Conservation (phyloP, 2,329 filamentous ascomycete species). For the Harringtonia lauricola region DNA sequence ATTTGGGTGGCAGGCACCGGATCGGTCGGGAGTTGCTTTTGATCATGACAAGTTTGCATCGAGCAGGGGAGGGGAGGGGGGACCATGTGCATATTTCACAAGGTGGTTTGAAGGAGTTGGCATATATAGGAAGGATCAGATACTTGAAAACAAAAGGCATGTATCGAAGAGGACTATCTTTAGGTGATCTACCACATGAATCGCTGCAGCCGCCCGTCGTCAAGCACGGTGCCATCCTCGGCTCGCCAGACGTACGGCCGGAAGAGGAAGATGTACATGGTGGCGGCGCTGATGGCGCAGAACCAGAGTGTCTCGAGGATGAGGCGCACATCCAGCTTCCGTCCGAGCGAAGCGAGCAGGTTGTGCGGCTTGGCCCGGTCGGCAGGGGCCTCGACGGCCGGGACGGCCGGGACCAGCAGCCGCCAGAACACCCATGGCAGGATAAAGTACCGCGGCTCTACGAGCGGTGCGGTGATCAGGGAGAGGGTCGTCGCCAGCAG, state of each 20-base stretch:
- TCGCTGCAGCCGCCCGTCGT: conserved; percentile 51
- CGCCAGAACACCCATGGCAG: conserved; percentile 92
- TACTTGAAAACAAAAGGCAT: no score
- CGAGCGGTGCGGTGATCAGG: conserved; percentile 77
- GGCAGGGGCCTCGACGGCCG: not conserved
- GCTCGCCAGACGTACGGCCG: conserved; percentile 56
- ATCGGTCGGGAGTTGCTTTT: no score
- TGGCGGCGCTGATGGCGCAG: conserved; percentile 48
- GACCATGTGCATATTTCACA: no score
- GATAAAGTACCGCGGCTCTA: conserved; percentile 94
- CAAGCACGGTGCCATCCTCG: conserved; percentile 38
- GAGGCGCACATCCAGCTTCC: conserved; percentile 34
- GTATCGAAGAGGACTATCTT: no score
- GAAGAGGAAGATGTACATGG: conserved; percentile 61
- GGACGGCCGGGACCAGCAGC: conserved; percentile 53
- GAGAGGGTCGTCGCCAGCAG: conserved; percentile 64
- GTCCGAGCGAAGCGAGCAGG: conserved; percentile 7
- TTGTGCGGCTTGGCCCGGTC: not conserved
- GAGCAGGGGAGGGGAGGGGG: no score
- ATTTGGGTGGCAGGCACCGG: no score
- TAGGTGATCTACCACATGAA: conserved; percentile 87
- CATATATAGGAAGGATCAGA: no score
- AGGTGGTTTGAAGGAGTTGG: no score
- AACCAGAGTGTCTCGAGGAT: conserved; percentile 59
- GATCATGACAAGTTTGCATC: no score